These are phyloP conservation scores for Podospora didyma DNA, from an alignment of 495 filamentous ascomycete species.

Conservation along the genomic window DNA sequence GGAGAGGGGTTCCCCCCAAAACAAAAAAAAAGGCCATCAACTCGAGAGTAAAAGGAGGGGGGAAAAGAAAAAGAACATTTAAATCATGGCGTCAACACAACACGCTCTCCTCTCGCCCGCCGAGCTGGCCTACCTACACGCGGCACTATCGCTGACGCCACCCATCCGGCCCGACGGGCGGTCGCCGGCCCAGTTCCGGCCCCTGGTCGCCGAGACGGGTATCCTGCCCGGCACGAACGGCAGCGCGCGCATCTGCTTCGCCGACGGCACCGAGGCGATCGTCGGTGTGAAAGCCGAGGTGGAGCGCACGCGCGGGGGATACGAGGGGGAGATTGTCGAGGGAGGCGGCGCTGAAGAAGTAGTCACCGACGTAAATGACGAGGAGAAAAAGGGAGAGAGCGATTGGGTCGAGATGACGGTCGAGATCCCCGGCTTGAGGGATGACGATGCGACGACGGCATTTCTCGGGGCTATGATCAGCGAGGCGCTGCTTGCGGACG, in stretches of 20 bases:
- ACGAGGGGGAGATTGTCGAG: too few relatives aligned
- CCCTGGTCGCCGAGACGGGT: slow-evolving; percentile 80
- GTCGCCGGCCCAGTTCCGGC: slow-evolving; percentile 80
- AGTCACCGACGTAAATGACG: slow-evolving; percentile 17
- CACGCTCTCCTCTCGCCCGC: slow-evolving; percentile 79
- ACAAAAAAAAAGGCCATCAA: too few relatives aligned
- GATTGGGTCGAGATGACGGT: slow-evolving; percentile 80
- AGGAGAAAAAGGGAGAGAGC: slow-evolving; percentile 36
- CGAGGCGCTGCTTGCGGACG: slow-evolving; percentile 80
- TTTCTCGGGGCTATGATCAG: slow-evolving; percentile 82
- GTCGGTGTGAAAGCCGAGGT: slow-evolving; percentile 94
- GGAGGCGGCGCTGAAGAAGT: not conserved
- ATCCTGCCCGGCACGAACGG: slow-evolving; percentile 89
- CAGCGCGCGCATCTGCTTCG: slow-evolving; percentile 87
- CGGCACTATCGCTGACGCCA: slow-evolving; percentile 70
- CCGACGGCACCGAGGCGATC: slow-evolving; percentile 91
- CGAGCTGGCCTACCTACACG: slow-evolving; percentile 93
- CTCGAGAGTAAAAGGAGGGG: too few relatives aligned
- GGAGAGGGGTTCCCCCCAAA: too few relatives aligned
- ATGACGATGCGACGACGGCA: slow-evolving; percentile 86
- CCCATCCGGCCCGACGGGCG: slow-evolving; percentile 89
- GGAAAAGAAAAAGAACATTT: not conserved
- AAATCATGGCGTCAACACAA: slow-evolving; percentile 35
- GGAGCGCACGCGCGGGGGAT: slow-evolving; percentile 52
- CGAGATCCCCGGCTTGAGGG: slow-evolving; percentile 80